These are phyloP conservation scores for Fusarium nelsonii DNA, from an alignment of 2,329 filamentous ascomycete species.

Conservation along the genomic window DNA sequence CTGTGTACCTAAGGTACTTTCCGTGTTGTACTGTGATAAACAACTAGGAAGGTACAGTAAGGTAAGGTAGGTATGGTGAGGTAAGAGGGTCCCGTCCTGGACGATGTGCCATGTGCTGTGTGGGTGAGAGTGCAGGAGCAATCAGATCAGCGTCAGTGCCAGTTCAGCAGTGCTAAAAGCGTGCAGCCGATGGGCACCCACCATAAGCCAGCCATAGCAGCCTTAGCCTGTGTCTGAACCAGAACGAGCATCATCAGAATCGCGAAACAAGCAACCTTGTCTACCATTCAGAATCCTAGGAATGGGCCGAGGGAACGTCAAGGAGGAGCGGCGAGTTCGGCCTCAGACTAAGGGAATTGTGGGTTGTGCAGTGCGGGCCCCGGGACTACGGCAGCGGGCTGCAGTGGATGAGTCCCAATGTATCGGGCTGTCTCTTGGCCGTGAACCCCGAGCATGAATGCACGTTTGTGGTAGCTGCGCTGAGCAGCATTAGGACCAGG, in stretches of 20 bases:
- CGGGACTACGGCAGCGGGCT: constrained; percentile 44
- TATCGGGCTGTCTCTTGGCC: constrained; percentile 38
- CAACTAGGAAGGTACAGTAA: constrained; percentile 1
- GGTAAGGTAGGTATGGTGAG: constrained; percentile 13
- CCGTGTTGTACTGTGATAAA: constrained; percentile 23
- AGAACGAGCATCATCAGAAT: constrained; percentile 27
- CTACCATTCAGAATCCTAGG: constrained; percentile 31
- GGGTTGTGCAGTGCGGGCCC: constrained; percentile 42
- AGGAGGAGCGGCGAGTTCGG: constrained; percentile 34
- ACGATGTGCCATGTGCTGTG: constrained; percentile 35
- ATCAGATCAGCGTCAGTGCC: constrained; percentile 22
- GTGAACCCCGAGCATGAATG: constrained; percentile 42
- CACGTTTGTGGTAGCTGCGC: constrained; percentile 15
- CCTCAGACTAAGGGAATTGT: constrained; percentile 34
- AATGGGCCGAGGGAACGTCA: constrained; percentile 38
- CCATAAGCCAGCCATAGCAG: constrained; percentile 19
- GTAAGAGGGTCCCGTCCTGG: constrained; percentile 23
- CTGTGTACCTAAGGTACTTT: constrained; percentile 39
- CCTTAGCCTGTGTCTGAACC: not conserved
- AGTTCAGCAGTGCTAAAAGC: constrained; percentile 36
- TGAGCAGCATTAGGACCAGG: not conserved
- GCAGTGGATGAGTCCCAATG: constrained; percentile 38
- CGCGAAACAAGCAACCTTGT: constrained; percentile 17
- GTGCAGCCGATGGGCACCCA: constrained; percentile 31
- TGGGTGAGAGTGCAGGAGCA: constrained; percentile 22